These are phyloP conservation scores for Leishmania tarentolae DNA, from an alignment of 208 protist genomes.

Conservation along the genomic window DNA sequence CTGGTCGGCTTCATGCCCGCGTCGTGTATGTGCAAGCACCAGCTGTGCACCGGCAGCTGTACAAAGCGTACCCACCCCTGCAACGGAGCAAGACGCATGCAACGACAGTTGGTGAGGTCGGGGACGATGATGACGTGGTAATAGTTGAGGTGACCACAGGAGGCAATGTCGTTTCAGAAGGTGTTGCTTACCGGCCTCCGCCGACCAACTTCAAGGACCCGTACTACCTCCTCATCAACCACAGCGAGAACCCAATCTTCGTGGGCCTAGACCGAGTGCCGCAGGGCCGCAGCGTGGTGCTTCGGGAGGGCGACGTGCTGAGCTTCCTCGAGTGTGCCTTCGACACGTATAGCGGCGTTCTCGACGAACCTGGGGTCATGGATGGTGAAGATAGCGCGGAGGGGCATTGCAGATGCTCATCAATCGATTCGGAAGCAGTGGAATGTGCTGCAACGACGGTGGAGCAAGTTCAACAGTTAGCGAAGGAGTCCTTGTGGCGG, in stretches of 20 bases:
- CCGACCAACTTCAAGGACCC: slow-evolving; percentile 30
- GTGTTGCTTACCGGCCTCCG: not conserved
- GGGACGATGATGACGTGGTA: slow-evolving; percentile 14
- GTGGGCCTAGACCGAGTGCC: slow-evolving; percentile 44
- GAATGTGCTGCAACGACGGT: slow-evolving; percentile 1
- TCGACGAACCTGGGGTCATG: slow-evolving; percentile 21
- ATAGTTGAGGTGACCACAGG: slow-evolving; percentile 4
- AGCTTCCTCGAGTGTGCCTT: slow-evolving; percentile 82
- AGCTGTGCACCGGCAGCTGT: slow-evolving; percentile 29
- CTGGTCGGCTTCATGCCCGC: slow-evolving; percentile 68
- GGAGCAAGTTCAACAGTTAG: slow-evolving; percentile 20
- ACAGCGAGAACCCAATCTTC: slow-evolving; percentile 68
- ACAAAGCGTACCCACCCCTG: slow-evolving; percentile 14
- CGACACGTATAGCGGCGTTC: slow-evolving; percentile 61
- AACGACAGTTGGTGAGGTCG: not conserved
- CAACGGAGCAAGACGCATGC: not conserved
- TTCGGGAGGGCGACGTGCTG: slow-evolving; percentile 71
- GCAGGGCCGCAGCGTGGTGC: slow-evolving; percentile 34
- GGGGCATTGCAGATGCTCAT: not conserved
- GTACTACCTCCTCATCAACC: slow-evolving; percentile 81
- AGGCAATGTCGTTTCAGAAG: not conserved
- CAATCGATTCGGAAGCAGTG: not conserved
- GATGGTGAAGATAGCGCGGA: not conserved
- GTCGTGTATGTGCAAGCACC: slow-evolving; percentile 50
- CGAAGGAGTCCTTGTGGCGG: slow-evolving; percentile 15